Base-by-base conservation (phyloP, 352 stramenopile genomes). In the Halophytophthora polymorphica region DNA sequence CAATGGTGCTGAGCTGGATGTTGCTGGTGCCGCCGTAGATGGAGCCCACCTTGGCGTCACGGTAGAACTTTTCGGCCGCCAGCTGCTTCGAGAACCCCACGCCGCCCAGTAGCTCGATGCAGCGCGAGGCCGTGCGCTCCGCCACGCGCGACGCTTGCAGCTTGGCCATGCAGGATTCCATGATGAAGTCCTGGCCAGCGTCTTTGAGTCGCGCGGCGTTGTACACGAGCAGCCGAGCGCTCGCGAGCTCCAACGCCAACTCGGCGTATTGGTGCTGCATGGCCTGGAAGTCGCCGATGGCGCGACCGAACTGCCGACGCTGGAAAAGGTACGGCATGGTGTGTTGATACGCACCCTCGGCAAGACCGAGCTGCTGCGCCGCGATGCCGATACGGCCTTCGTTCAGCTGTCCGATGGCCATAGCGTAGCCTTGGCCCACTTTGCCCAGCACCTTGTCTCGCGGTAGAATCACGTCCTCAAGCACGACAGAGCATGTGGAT, bases 1-100 rank as follows among this genome's bases (percentile, higher is more conserved):
- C 84, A 42, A 95, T 95, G 28, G 81, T 93, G 51, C 72, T 89
- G 33, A 98, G 82, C 77, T 98, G 90, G 56, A 98, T 96, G 61
- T 98, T 97, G 59, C 74, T 96, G 12, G 91, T 98, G 18, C 94
- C 94, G 64, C 97, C 94, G 69, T 98, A 98, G 55, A 98, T 98
- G 18, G 80, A 86, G 29, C 91, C 90, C 47, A 98, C 94, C 69
- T 98, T 98, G 69, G 87, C 97, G 76, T 98, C 94, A 56, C 94
- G 77, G 71, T 89, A 98, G 58, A 96, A 98, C 58, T 98, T 98
- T 61, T 98, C 93, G 5, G 84, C 88, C 42, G 96, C 56, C 22
- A 96, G 67, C 34, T 95, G 80, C 58, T 94, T 88, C 7, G 86
- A 96, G 61, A 98, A 98, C 7, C 92, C 94, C 23, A 98, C 77